Evolutionary conservation across 1,139 yeast genomes (phyloP), one percentile per base, ranked within the genome.

Genomic region (Debaryomyces coudertii): DNA sequence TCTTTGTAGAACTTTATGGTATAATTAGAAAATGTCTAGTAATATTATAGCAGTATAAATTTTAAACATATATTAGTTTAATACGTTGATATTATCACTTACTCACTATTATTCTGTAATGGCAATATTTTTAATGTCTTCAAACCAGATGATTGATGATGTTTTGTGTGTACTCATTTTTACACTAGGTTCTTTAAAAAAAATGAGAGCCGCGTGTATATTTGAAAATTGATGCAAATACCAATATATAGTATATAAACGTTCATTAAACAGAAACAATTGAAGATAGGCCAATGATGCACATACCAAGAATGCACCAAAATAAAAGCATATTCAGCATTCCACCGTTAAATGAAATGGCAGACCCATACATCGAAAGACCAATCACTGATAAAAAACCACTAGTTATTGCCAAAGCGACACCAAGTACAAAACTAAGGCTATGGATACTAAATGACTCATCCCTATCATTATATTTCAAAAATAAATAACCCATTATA

Each of bases 361-460:
- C 85, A 27, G 89, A 79, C 0, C 90, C 86, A 62, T 88, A 86
- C 96, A 92, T 88, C 52, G 92, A 92, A 38, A 90, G 66, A 0
- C 92, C 88, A 45, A 92, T 86, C 20, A 87, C 87, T 0, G 87
- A 73, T 55, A 92, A 70, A 59, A 92, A 92, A 1, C 98, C 98
- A 36, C 95, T 79, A 1, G 97, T 90, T 2, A 86, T 62, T 9
- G 90, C 80, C 61, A 92, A 77, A 18, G 89, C 66, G 0, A 78
- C 54, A 0, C 95, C 95, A 64, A 86, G 85, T 1, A 80, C 63
- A 40, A 71, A 62, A 49, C 74, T 61, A 20, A 80, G 65, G 33
- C 62, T 62, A 4, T 60, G 56, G 14, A 72, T 58, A 45, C 68
- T 68, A 38, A 66, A 51, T 8, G 68, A 62, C 9, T 66, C 63